A percentile compares a stretch with the other conserved stretches of the same genome.
These are phyloP conservation scores for Penicillium sp. DNA, from an alignment of 2,329 filamentous ascomycete genomes.

Conservation along the genomic window DNA sequence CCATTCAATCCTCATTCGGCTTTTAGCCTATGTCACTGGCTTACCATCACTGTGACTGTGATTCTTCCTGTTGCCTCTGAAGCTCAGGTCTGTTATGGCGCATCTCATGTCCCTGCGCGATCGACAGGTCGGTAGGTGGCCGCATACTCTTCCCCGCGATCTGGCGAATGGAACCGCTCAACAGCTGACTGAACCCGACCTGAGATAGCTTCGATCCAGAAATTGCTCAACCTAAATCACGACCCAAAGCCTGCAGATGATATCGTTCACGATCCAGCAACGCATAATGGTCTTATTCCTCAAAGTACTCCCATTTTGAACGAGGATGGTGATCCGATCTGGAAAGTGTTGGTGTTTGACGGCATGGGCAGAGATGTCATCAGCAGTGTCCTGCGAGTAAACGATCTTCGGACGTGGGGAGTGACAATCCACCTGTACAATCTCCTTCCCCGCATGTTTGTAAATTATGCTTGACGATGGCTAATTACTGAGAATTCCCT, in stretches of 20 bases:
- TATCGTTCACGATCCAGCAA: slow-evolving; percentile 56
- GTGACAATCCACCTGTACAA: slow-evolving; percentile 86
- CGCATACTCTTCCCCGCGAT: slow-evolving; percentile 1
- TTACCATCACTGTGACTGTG: slow-evolving; percentile 8
- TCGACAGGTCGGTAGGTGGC: slow-evolving; percentile 61
- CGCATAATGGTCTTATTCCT: slow-evolving; percentile 55
- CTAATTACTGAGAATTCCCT: slow-evolving; percentile 15
- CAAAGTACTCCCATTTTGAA: slow-evolving; percentile 75
- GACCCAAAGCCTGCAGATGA: slow-evolving; percentile 49
- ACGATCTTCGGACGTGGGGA: slow-evolving; percentile 87
- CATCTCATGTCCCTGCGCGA: slow-evolving; percentile 58
- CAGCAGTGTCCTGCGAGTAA: slow-evolving; percentile 89
- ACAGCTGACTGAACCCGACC: slow-evolving; percentile 1
- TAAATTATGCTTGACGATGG: background rate
- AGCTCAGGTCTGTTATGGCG: slow-evolving; percentile 44
- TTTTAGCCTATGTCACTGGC: slow-evolving; percentile 12
- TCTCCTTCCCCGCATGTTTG: slow-evolving; percentile 17
- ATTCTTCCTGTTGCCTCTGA: slow-evolving; percentile 6
- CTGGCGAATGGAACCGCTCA: background rate
- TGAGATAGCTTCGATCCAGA: slow-evolving; percentile 77
- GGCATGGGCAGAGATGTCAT: slow-evolving; percentile 89
- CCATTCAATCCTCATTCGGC: background rate
- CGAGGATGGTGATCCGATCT: slow-evolving; percentile 84
- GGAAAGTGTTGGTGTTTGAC: slow-evolving; percentile 97
- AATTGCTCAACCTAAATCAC: slow-evolving; percentile 91